Conservation (phyloP, 495 filamentous ascomycete genomes). For the Tuber umbilicatum region DNA sequence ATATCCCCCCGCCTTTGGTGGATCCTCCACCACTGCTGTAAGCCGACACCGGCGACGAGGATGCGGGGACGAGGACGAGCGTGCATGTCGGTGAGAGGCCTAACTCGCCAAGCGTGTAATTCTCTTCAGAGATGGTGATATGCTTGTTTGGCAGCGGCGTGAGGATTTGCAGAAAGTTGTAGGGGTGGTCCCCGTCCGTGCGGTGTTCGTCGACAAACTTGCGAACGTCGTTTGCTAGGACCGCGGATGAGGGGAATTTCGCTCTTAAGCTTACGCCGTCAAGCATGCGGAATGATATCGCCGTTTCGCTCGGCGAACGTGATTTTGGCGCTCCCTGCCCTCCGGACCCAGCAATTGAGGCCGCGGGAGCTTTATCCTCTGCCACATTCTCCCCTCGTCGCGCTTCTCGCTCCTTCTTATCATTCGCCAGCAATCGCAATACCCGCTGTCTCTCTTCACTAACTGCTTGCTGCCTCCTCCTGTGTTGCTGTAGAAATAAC, state of each 20-base stretch:
- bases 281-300: constrained; percentile 75
- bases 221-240: constrained; percentile 62
- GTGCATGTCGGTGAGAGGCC: constrained; percentile 71
- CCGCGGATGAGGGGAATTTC: constrained; percentile 59
- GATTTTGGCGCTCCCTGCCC: constrained; percentile 23
- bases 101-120: constrained; percentile 57
- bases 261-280: constrained; percentile 72
- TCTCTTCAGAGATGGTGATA: constrained; percentile 68
- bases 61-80: constrained; percentile 69
- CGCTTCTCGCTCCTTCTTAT: constrained; percentile 58
- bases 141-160: constrained; percentile 68
- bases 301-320: constrained; percentile 45
- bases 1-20: constrained; percentile 34
- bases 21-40: constrained; percentile 46
- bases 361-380: neutral
- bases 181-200: constrained; percentile 49
- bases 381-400: constrained; percentile 44
- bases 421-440: constrained; percentile 58
- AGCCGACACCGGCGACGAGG: constrained; percentile 53
- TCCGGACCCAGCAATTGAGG: neutral
- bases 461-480: constrained; percentile 51
- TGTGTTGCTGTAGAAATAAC: constrained; percentile 49
- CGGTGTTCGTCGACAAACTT: constrained; percentile 61
- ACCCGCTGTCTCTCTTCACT: constrained; percentile 57
- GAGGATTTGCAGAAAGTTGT: constrained; percentile 77